Evolutionary conservation across 768 basidiomycete genomes (phyloP), one percentile per base, ranked within the genome.

Genomic region (Leccinum barrowsii): DNA sequence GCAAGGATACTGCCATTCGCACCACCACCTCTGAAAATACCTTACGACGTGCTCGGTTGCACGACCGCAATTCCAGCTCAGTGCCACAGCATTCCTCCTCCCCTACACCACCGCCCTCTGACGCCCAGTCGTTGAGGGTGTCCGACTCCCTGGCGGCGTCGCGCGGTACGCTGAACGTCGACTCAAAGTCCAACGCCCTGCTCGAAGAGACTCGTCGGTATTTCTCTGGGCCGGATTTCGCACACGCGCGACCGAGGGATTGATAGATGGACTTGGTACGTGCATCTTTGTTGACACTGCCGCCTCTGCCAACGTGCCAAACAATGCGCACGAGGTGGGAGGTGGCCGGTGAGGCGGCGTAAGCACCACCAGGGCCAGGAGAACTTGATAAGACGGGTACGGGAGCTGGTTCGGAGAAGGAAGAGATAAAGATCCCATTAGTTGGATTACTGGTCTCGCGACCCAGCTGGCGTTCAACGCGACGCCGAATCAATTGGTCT

Each of bases 401-500:
- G 11, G 49, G 49, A 15, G 21, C 57, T 1, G 19, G 17, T 28
- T 26, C 24, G 11, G 59, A 59, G 40, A 63, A 54, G 35, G 70
- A 78, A 46, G 81, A 80, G 26, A 69, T 78, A 50, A 79, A 81
- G 63, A 82, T 91, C 52, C 76, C 89, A 49, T 71, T 97, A 13
- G 24, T 24, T 24, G 24, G 24, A 24, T 24, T 24, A 24, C 24
- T 24, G 24, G 24, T 24, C 24, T 24, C 24, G 24, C 24, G 24
- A 24, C 24, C 24, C 24, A 24, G 24, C 59, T 84, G 58, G 85
- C 86, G 44, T 69, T 92, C 63, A 80, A 84, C 61, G 82, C 82
- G n/a, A 69, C 87, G 55, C 91, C 89, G 42, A 92, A 91, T 68
- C 90, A 90, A 69, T 75, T 93, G 62, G 82, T 92, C 26, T 92